Conservation (phyloP, 192 early-diverging fungal genomes). For the Entrophospora sp. region DNA sequence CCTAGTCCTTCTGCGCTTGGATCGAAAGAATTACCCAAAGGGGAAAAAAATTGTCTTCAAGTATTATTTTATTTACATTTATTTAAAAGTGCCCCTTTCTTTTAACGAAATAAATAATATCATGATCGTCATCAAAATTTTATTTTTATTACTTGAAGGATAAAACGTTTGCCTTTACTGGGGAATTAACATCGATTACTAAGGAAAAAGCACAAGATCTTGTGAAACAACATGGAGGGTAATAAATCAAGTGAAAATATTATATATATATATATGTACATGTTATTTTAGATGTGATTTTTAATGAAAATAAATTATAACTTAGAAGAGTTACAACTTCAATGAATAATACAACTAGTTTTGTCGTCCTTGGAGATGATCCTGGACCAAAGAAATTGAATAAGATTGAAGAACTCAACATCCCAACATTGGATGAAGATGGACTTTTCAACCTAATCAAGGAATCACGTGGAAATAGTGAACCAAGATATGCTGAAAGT, state of each 20-base stretch:
- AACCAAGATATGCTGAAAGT: conserved; percentile 13
- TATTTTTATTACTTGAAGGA: too few relatives aligned
- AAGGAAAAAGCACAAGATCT: conserved; percentile 73
- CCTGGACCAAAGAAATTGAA: conserved; percentile 76
- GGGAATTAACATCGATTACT: conserved; percentile 69
- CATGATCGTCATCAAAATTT: background rate
- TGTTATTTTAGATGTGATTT: background rate
- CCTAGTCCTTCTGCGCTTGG: conserved; percentile 53
- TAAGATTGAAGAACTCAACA: conserved; percentile 62
- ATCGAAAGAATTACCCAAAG: conserved; percentile 61
- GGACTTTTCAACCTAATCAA: conserved; percentile 73
- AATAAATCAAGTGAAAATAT: too few relatives aligned
- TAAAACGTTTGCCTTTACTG: conserved; percentile 88
- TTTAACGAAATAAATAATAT: background rate
- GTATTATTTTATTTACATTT: conserved; percentile 13
- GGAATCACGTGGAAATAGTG: too few relatives aligned
- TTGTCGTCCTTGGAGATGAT: conserved; percentile 78
- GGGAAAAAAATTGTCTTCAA: conserved; percentile 67
- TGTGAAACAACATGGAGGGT: conserved; percentile 83
- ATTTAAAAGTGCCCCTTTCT: background rate
- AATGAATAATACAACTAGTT: conserved; percentile 76
- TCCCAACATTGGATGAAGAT: conserved; percentile 75
- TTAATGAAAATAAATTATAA: background rate
- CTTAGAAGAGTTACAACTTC: conserved; percentile 61
- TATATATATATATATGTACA: conserved; percentile 2